These are phyloP conservation scores for Pseudogymnoascus sp. DNA, from an alignment of 2,329 filamentous ascomycete species.

Conservation along the genomic window DNA sequence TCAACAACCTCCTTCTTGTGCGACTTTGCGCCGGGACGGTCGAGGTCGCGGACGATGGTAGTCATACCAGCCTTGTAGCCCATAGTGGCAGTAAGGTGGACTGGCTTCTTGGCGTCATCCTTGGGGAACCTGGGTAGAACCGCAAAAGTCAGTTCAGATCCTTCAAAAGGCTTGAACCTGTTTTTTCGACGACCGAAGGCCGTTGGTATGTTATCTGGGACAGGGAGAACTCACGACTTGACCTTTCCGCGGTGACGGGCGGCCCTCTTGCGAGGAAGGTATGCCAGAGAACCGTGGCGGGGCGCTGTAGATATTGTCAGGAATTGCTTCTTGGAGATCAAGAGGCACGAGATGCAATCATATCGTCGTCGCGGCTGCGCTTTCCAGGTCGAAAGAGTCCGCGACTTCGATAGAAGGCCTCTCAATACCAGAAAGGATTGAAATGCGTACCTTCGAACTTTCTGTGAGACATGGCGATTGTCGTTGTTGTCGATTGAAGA, in stretches of 20 bases:
- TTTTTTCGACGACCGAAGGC: conserved; percentile 21
- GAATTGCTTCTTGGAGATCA: neutral
- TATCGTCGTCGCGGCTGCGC: conserved; percentile 5
- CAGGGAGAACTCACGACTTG: conserved; percentile 69
- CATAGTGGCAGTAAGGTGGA: conserved; percentile 96
- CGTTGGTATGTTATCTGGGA: conserved; percentile 17
- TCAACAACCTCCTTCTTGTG: conserved; percentile 98
- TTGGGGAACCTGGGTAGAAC: conserved; percentile 75
- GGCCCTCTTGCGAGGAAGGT: conserved; percentile 84
- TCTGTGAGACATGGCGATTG: conserved; percentile 13
- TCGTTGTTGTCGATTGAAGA: conserved; percentile 8
- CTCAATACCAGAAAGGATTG: neutral
- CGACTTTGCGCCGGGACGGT: conserved; percentile 97
- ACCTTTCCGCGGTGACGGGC: conserved; percentile 94
- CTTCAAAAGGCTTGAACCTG: conserved; percentile 19
- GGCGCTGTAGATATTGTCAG: conserved; percentile 54
- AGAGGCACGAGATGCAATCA: conserved; percentile 2
- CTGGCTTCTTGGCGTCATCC: conserved; percentile 99
- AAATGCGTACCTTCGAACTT: conserved; percentile 23
- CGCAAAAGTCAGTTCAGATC: conserved; percentile 15
- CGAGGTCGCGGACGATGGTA: conserved; percentile 97
- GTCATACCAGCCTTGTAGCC: conserved; percentile 99
- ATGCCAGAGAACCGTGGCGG: conserved; percentile 89
- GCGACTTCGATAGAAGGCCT: neutral
- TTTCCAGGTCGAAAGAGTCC: conserved; percentile 5